Conservation (phyloP, 75 land plant species). For the Cryptomeria japonica region DNA sequence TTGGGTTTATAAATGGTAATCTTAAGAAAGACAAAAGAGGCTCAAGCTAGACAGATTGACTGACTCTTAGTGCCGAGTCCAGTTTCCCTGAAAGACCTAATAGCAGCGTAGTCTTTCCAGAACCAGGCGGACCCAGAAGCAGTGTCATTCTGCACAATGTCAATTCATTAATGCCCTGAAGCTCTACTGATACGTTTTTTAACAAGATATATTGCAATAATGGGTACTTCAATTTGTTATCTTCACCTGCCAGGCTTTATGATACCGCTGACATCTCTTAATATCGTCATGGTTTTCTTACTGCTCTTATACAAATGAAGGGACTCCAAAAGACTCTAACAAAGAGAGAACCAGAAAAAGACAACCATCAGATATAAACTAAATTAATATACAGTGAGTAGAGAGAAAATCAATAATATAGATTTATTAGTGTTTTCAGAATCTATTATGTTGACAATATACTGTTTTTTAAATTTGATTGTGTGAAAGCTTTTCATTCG, state of each 20-base stretch:
- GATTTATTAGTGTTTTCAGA: no score
- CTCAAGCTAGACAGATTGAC: background rate
- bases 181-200: background rate
- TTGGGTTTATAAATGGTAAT: background rate
- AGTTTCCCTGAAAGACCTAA: constrained; percentile 78
- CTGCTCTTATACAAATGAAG: constrained; percentile 17
- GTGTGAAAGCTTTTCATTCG: no score
- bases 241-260: constrained; percentile 42
- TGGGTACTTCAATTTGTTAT: background rate
- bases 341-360: no score
- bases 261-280: constrained; percentile 30
- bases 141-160: constrained; percentile 64
- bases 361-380: background rate
- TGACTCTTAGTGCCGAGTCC: constrained; percentile 50
- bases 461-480: no score
- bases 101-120: constrained; percentile 82
- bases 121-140: constrained; percentile 81
- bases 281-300: constrained; percentile 24
- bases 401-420: background rate
- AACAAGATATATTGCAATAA: background rate
- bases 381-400: background rate
- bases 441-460: no score
- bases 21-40: background rate
- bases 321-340: background rate
- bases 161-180: background rate